Conservation (phyloP, 129 eudicot species). For the Pittosporum tobira region DNA sequence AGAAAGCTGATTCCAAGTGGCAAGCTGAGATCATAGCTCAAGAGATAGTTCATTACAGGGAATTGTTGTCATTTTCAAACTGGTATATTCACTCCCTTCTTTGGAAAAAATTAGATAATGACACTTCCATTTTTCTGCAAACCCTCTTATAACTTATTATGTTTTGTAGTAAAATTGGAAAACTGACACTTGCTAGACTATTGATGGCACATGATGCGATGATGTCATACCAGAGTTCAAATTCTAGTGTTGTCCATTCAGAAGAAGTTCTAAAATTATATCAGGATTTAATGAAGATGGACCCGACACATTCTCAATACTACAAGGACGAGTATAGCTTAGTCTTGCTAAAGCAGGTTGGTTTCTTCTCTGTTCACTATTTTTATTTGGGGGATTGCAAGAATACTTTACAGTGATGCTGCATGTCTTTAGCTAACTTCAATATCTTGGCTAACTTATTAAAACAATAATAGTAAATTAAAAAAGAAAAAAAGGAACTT, state of each 20-base stretch:
- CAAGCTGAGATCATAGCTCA: conserved; percentile 38
- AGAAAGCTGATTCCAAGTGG: conserved; percentile 34
- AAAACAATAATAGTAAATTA: too few species aligned
- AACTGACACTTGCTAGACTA: conserved; percentile 88
- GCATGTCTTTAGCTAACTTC: neutral
- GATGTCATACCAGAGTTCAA: conserved; percentile 18
- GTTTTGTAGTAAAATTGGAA: conserved; percentile 75
- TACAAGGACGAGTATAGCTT: conserved; percentile 78
- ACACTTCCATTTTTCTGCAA: neutral
- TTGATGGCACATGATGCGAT: conserved; percentile 62
- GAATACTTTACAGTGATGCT: neutral
- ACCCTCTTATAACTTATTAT: conserved; percentile 6
- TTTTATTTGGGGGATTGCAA: neutral
- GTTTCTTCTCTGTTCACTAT: conserved; percentile 3
- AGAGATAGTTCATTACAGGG: conserved; percentile 65
- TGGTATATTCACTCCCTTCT: conserved; percentile 40
- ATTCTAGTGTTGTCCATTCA: conserved; percentile 20
- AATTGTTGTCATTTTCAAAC: conserved; percentile 46
- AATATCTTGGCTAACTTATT: too few species aligned
- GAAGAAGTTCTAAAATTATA: conserved; percentile 61
- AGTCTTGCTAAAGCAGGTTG: conserved; percentile 63
- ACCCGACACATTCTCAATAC: conserved; percentile 67
- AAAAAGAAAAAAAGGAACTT: too few species aligned
- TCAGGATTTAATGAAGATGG: conserved; percentile 53
- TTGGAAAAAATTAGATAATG: neutral